These are phyloP conservation scores for Jacaranda mimosifolia DNA, from an alignment of 257 asterid species.

Conservation along the genomic window DNA sequence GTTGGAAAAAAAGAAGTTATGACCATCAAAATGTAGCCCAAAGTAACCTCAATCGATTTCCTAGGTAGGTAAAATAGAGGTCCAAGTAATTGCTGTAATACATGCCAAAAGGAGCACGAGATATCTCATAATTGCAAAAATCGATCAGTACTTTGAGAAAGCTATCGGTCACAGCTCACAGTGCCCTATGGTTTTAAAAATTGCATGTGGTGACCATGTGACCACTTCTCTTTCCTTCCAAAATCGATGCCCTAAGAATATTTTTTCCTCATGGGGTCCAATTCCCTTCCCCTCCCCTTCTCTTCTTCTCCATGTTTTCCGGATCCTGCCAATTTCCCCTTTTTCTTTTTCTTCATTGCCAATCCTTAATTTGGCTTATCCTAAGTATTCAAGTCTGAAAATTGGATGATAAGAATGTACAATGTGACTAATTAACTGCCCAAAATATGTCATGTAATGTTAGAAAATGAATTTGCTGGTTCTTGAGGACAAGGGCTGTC, in stretches of 20 bases:
- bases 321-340: conserved; percentile 53
- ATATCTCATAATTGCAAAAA: conserved; percentile 18
- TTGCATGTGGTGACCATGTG: conserved; percentile 84
- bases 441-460: neutral
- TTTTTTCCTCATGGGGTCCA: conserved; percentile 46
- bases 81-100: neutral
- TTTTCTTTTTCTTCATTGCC: conserved; percentile 40
- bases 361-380: conserved; percentile 44
- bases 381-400: conserved; percentile 25
- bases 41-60: conserved; percentile 17
- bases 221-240: conserved; percentile 51
- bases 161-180: conserved; percentile 45
- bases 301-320: conserved; percentile 49
- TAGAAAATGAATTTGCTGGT: neutral
- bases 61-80: conserved; percentile 34
- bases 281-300: conserved; percentile 18
- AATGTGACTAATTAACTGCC: neutral
- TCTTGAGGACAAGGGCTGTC: neutral
- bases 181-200: conserved; percentile 41
- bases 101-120: conserved; percentile 38
- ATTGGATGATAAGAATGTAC: neutral
- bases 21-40: neutral
- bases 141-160: conserved; percentile 41
- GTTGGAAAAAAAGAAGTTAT: neutral
- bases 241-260: conserved; percentile 50